Conservation (phyloP, 208 protist species). For the Trypanosoma avium region DNA sequence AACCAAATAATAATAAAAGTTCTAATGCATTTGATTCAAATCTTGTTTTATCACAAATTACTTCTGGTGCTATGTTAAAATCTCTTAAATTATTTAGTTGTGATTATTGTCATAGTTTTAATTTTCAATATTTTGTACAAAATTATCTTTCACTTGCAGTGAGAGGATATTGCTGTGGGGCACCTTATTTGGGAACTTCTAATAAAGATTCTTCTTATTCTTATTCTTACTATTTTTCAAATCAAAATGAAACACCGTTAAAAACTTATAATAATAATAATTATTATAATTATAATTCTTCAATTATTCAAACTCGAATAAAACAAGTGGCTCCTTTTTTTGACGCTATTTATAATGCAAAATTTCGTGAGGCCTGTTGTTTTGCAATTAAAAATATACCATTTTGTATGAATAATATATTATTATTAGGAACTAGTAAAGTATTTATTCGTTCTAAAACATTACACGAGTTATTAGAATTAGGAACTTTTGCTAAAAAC, state of each 20-base stretch:
- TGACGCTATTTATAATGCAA: constrained; percentile 8
- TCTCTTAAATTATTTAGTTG: constrained; percentile 15
- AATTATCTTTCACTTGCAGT: constrained; percentile 17
- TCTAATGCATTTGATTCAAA: constrained; percentile 14
- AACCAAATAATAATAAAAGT: constrained; percentile 14
- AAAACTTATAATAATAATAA: too few relatives aligned
- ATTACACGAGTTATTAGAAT: background rate
- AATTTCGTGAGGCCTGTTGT: constrained; percentile 14
- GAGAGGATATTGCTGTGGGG: constrained; percentile 12
- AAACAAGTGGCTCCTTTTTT: background rate
- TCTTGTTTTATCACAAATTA: constrained; percentile 17
- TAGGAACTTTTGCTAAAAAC: constrained; percentile 1
- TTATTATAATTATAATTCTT: too few relatives aligned
- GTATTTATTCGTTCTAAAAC: constrained; percentile 17
- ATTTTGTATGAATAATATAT: constrained; percentile 1
- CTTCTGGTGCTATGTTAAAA: constrained; percentile 5
- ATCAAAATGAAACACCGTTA: too few relatives aligned
- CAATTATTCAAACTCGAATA: background rate
- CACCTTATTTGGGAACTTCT: background rate
- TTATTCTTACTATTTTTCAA: background rate
- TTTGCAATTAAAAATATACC: constrained; percentile 3
- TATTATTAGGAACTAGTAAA: constrained; percentile 17
- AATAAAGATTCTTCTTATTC: background rate
- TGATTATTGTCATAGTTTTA: constrained; percentile 16
- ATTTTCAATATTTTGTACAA: constrained; percentile 13